A percentile compares a stretch with the other conserved stretches of the same genome.
Evolutionary conservation across 2,329 filamentous ascomycete species (phyloP).

Genomic region (Colletotrichum magnum): DNA sequence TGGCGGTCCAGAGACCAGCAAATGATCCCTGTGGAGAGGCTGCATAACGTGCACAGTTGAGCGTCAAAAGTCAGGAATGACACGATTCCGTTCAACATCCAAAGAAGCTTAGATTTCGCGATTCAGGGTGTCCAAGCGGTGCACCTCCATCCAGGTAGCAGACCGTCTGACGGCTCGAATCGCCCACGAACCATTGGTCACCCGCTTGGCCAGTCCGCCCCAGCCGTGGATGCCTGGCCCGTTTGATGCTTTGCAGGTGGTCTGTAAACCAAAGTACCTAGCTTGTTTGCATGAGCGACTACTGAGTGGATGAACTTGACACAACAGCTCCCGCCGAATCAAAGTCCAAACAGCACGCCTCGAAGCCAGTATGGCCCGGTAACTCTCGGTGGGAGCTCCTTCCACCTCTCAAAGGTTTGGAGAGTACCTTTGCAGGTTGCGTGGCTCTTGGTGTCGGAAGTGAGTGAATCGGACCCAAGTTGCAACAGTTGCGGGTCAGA

Average conservation of each 20-base stretch:
- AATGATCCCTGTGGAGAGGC: conserved; percentile 26
- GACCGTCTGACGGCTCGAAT: conserved; percentile 18
- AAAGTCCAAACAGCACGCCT: conserved; percentile 31
- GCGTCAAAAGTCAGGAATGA: conserved; percentile 23
- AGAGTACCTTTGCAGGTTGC: neutral
- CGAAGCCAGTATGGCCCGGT: conserved; percentile 19
- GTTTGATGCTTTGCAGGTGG: conserved; percentile 21
- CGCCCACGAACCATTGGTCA: conserved; percentile 28
- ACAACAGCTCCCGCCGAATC: conserved; percentile 31
- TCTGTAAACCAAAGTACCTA: neutral
- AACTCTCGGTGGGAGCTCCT: conserved; percentile 17
- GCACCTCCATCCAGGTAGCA: conserved; percentile 3
- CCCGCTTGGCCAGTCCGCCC: conserved; percentile 18
- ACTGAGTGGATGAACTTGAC: conserved; percentile 40
- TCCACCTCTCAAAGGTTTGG: neutral
- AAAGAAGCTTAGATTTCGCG: conserved; percentile 34
- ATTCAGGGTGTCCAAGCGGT: conserved; percentile 28
- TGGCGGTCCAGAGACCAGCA: conserved; percentile 5
- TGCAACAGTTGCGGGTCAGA: conserved; percentile 3
- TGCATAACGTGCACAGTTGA: conserved; percentile 38
- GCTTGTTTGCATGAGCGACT: conserved; percentile 32
- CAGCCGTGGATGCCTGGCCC: conserved; percentile 12
- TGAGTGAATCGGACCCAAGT: conserved; percentile 11
- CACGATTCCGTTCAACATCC: conserved; percentile 21
- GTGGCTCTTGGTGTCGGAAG: neutral